Evolutionary conservation across 192 early-diverging fungal genomes (phyloP), one percentile per base, ranked within the genome.

Genomic region (Backusella parvicylindrica): DNA sequence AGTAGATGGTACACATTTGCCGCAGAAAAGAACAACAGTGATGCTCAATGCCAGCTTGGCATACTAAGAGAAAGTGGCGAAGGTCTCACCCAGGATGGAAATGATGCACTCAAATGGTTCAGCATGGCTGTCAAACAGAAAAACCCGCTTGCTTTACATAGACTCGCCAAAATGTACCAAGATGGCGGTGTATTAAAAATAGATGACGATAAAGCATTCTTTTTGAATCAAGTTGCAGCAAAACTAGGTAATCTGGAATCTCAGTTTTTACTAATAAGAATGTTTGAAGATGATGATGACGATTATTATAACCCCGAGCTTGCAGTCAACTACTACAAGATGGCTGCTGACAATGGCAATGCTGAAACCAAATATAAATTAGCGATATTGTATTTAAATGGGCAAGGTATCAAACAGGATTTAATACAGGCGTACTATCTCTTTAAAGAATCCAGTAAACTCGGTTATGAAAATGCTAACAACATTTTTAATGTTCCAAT

Each of bases 291-390:
- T 7, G 74, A 38, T 11, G 11, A 0, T 9, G 11, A 37, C 11
- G 70, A 6, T 50, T 71, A 23, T 33, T 76, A 73, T 64, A 73
- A 11, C 74, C n/a, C n/a, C n/a, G n/a, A n/a, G n/a, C n/a, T n/a
- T 73, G 74, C 79, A 1, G 72, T 73, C 47, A 31, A 33, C 2
- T 77, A 76, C 32, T 81, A 72, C 66, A 28, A 67, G 50, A 73
- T 68, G 37, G 71, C 71, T 23, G 70, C 75, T 6, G 6, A 6
- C 2, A 23, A 69, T 7, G 26, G 26, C 21, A 40, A n/a, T 28
- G 0, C 26, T 1, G 68, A 23, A 21, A 26, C 35, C n/a, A 40
- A 28, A 69, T 37, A 23, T 36, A n/a, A 38, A 30, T 1, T n/a
- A 15, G 16, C 65, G 4, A 15, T 13, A 31, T 18, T 37, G 23